Evolutionary conservation across 352 stramenopile species (phyloP).

Genomic region (Pythium rhizo-oryzae): DNA sequence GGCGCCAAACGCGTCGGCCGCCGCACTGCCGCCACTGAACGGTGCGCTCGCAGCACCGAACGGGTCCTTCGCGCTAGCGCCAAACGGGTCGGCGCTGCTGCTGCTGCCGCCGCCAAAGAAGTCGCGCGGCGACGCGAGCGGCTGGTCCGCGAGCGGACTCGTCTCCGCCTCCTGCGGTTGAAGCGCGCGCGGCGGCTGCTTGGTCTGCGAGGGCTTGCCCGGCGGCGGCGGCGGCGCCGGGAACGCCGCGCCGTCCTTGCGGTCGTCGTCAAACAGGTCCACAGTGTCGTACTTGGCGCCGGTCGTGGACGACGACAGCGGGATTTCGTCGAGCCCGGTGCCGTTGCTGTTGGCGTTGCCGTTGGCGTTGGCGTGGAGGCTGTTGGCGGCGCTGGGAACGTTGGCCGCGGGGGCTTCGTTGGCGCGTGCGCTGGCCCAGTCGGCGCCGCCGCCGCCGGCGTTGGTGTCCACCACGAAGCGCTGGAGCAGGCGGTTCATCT

Average conservation of each 20-base stretch:
- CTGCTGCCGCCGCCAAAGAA: constrained; percentile 10
- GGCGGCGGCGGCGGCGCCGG: constrained; percentile 3
- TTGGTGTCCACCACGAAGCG: constrained; percentile 46
- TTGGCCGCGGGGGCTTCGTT: constrained; percentile 23
- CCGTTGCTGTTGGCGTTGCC: constrained; percentile 16
- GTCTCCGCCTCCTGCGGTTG: no score
- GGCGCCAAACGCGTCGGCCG: constrained; percentile 10
- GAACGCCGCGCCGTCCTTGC: constrained; percentile 1
- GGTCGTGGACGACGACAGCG: constrained; percentile 32
- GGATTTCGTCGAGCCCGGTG: constrained; percentile 35
- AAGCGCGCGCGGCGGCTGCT: no score
- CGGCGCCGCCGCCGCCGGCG: constrained; percentile 3
- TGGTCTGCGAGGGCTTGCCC: not conserved
- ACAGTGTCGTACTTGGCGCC: constrained; percentile 33
- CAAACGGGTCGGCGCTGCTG: constrained; percentile 5
- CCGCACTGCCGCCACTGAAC: no score
- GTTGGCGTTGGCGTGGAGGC: not conserved
- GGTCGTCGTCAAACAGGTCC: constrained; percentile 33
- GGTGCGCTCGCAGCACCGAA: not conserved
- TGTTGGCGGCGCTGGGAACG: not conserved
- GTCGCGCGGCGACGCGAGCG: constrained; percentile 7
- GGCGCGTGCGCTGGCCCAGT: constrained; percentile 29
- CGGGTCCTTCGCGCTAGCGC: not conserved
- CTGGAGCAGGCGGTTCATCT: constrained; percentile 69
- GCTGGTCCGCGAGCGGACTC: no score